Evolutionary conservation across 2,329 filamentous ascomycete genomes (phyloP).

Genomic region (Pyricularia grisea): DNA sequence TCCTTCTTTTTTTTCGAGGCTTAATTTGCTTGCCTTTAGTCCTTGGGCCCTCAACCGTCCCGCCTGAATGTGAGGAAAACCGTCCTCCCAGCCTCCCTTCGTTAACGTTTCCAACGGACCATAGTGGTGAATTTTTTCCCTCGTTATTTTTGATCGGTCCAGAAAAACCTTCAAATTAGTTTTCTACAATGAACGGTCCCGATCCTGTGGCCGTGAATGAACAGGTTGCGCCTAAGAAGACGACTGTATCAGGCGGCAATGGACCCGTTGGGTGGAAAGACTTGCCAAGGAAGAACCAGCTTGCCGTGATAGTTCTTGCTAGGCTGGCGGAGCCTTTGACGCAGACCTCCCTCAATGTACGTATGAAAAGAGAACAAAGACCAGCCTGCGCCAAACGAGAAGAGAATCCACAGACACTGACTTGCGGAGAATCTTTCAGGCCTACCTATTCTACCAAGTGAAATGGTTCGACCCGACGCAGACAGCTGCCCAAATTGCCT

Average conservation of each 20-base stretch:
- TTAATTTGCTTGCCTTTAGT: not conserved
- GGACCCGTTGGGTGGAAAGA: constrained; percentile 54
- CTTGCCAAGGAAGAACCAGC: constrained; percentile 67
- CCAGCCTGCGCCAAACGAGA: not conserved
- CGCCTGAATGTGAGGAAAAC: not conserved
- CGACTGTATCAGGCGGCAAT: not conserved
- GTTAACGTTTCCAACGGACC: not conserved
- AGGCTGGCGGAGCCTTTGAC: constrained; percentile 75
- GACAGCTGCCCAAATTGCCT: constrained; percentile 56
- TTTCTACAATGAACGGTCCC: not conserved
- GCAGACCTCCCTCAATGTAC: constrained; percentile 58
- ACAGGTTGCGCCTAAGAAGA: not conserved
- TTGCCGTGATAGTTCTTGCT: constrained; percentile 68
- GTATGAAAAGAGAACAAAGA: constrained; percentile 11
- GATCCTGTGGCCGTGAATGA: not conserved
- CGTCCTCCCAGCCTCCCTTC: not conserved
- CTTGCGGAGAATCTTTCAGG: constrained; percentile 24
- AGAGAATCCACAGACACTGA: not conserved
- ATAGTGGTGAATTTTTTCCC: not conserved
- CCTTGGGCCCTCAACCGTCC: not conserved
- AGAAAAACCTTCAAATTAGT: not conserved
- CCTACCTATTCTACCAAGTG: constrained; percentile 87
- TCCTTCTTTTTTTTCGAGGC: not conserved
- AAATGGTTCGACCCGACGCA: constrained; percentile 56
- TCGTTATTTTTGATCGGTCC: not conserved